Conservation (phyloP, 768 basidiomycete species). For the Termitomyces bulborhizus region DNA sequence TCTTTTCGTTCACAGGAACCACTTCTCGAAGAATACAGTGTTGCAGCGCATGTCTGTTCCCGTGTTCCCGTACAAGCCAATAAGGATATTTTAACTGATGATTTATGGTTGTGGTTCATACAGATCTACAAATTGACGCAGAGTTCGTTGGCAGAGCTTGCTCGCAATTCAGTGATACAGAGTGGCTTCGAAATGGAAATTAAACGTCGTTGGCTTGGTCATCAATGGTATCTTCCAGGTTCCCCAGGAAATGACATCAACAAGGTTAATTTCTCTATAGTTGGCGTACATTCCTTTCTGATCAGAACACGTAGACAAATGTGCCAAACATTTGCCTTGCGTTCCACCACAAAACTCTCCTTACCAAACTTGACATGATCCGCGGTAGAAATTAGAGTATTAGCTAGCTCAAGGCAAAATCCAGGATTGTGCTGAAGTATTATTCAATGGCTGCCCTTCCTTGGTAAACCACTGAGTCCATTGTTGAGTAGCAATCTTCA, state of each 20-base stretch:
- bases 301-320: constrained; percentile 71
- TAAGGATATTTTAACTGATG: too few species aligned
- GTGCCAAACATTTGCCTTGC: constrained; percentile 87
- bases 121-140: too few species aligned
- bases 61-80: neutral
- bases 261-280: too few species aligned
- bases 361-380: constrained; percentile 80
- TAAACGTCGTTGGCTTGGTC: too few species aligned
- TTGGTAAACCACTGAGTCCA: neutral
- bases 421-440: constrained; percentile 2
- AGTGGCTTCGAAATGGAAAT: too few species aligned
- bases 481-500: too few species aligned
- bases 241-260: too few species aligned
- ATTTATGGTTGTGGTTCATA: too few species aligned
- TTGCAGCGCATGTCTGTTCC: constrained; percentile 82
- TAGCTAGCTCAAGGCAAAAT: constrained; percentile 5
- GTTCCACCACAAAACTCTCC: constrained; percentile 86
- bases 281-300: too few species aligned
- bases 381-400: constrained; percentile 19
- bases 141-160: too few species aligned
- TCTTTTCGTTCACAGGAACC: constrained; percentile 58
- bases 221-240: too few species aligned
- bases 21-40: constrained; percentile 93
- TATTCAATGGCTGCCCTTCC: neutral
- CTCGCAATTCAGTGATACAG: too few species aligned